Base-by-base conservation (phyloP, 306 rosid genomes). In the Sindora glabra region DNA sequence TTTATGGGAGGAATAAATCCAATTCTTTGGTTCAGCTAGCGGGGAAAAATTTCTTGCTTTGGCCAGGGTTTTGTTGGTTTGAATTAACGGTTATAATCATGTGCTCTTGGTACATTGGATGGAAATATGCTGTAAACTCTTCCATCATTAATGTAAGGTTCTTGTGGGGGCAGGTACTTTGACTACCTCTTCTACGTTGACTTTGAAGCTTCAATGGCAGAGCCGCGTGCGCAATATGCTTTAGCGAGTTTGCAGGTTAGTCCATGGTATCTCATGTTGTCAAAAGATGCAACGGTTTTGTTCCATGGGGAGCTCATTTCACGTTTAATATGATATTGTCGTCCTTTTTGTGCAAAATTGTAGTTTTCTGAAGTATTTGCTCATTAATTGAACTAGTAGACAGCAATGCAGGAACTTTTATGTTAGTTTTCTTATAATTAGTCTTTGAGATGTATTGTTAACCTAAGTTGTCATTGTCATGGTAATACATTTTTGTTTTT, bases 131-230 rank as follows among this genome's bases (percentile, higher is more conserved):
- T 33, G 36, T 50, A 6, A 47, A 65, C 63, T 25, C 38, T 2
- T 38, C 11, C 47, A 25, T 48, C 24, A 27, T 53, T 27, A 18
- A 22, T 62, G 36, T 61, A 66, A 34, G 34, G 29, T 67, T 64
- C 6, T 56, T 48, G 26, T 74, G 60, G 55, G 74, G 30, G 65
- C 89, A 90, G 97, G 76, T 84, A 82, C 51, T 90, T 90, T 27
- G 95, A 90, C 75, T 86, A 84, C 81, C 86, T 86, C 48, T 90
- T 90, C 69, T 87, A 82, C 73, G 76, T 87, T 11, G 97, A 90
- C 67, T 80, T 90, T 70, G 94, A 90, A 73, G 97, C 95, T 56
- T 90, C 95, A 1, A 80, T 90, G 95, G 89, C 92, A 21, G 95
- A 90, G 59, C 77, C 89, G 18, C 90, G 90, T 5, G 85, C 94